Evolutionary conservation across 495 filamentous ascomycete genomes (phyloP).

Genomic region (Patellaria atrata): DNA sequence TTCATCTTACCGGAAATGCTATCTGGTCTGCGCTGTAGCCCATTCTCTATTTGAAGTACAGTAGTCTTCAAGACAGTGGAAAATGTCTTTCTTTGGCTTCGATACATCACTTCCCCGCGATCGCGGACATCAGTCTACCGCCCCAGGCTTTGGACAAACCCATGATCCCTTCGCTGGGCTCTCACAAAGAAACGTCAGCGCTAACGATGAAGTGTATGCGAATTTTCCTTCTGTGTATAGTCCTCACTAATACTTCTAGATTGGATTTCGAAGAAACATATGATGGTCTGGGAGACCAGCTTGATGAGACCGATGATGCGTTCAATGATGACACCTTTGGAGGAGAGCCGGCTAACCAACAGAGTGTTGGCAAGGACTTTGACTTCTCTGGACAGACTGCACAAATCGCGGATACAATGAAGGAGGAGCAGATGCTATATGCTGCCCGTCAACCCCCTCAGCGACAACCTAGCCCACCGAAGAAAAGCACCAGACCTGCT

Average conservation of each 20-base stretch:
- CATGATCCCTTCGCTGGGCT: conserved; percentile 83
- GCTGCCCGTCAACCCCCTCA: conserved; percentile 25
- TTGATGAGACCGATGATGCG: conserved; percentile 84
- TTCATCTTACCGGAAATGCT: too few relatives aligned
- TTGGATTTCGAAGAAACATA: conserved; percentile 98
- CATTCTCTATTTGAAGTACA: not conserved
- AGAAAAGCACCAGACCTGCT: conserved; percentile 37
- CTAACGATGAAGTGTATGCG: conserved; percentile 58
- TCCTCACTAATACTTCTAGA: conserved; percentile 24
- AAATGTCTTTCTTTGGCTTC: conserved; percentile 87
- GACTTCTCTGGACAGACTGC: conserved; percentile 93
- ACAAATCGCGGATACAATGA: conserved; percentile 65
- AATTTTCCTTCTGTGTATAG: conserved; percentile 32
- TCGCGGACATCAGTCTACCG: conserved; percentile 37
- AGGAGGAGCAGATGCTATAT: conserved; percentile 76
- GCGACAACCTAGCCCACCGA: conserved; percentile 28
- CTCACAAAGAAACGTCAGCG: conserved; percentile 33
- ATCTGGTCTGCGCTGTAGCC: too few relatives aligned
- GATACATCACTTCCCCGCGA: conserved; percentile 51
- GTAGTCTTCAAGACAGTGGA: conserved; percentile 1
- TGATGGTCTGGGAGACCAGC: conserved; percentile 81
- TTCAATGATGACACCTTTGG: conserved; percentile 99
- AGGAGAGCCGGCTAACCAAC: conserved; percentile 25
- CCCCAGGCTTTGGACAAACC: conserved; percentile 65
- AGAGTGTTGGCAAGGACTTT: conserved; percentile 73